Conservation (phyloP, 129 eudicot genomes). For the Solidago caesia region DNA sequence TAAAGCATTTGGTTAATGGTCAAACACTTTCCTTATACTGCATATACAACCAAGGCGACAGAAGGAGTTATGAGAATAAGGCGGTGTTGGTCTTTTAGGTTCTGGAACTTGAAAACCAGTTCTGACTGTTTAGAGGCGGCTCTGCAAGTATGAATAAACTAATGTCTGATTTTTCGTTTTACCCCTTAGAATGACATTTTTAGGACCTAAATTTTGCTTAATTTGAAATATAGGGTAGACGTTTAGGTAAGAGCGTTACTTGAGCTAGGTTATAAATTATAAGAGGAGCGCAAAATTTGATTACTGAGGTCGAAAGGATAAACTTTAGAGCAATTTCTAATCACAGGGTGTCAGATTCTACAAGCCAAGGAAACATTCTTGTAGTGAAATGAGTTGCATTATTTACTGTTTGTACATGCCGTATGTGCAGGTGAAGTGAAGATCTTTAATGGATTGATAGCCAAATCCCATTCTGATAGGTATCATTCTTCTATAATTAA, state of each 20-base stretch:
- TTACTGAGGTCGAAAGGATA: not conserved
- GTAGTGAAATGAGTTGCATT: slow-evolving; percentile 13
- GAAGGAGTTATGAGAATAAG: slow-evolving; percentile 6
- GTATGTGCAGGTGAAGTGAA: slow-evolving; percentile 54
- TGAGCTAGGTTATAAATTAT: slow-evolving; percentile 10
- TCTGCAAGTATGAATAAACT: not conserved
- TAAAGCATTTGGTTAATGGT: not conserved
- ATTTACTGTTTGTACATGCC: slow-evolving; percentile 34
- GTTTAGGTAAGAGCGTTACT: slow-evolving; percentile 1
- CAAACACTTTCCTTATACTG: slow-evolving; percentile 6
- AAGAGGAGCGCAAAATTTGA: slow-evolving; percentile 4
- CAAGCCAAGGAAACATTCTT: not conserved
- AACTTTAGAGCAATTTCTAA: slow-evolving; percentile 1
- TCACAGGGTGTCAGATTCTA: not conserved
- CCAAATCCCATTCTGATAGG: slow-evolving; percentile 42
- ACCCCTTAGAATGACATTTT: not conserved
- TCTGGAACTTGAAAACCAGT: not conserved
- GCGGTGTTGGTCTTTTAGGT: not conserved
- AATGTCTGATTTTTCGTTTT: not conserved
- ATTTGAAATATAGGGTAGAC: not conserved
- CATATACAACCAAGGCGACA: not conserved
- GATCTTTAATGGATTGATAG: slow-evolving; percentile 49
- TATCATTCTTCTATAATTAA: slow-evolving; percentile 28
- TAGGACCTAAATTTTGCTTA: not conserved
- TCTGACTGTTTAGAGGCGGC: not conserved